Conservation (phyloP, 2,329 filamentous ascomycete genomes). For the Cercospora nicotianae region DNA sequence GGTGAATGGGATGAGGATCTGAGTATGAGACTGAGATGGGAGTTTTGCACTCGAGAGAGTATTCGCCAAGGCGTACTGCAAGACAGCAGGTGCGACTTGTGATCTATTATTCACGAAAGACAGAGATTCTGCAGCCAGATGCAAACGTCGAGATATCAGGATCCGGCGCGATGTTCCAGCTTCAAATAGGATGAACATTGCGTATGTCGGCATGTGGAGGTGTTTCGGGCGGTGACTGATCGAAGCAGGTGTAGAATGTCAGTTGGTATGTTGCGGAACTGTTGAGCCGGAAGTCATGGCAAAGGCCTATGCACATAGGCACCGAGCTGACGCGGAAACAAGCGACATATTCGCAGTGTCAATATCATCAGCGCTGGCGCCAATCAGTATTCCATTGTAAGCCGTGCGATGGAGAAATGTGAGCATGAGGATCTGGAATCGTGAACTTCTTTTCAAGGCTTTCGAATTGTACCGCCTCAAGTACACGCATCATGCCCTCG, state of each 20-base stretch:
- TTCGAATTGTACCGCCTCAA: slow-evolving; percentile 27
- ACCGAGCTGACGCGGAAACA: not conserved
- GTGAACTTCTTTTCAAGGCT: slow-evolving; percentile 24
- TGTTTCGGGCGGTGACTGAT: no score
- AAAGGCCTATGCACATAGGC: not conserved
- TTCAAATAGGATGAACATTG: not conserved
- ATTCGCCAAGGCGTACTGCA: no score
- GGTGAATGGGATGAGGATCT: no score
- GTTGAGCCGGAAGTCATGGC: not conserved
- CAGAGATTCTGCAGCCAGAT: no score
- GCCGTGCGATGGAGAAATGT: not conserved
- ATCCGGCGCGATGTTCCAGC: no score
- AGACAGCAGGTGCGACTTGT: no score
- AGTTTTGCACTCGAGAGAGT: no score
- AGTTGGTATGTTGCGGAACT: not conserved
- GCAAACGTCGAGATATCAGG: no score
- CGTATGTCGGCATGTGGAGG: no score
- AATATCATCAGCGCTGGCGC: not conserved
- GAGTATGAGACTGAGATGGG: no score
- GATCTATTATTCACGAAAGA: no score
- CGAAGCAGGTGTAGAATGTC: not conserved
- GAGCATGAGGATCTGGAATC: slow-evolving; percentile 9
- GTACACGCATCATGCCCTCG: slow-evolving; percentile 27
- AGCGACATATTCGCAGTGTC: not conserved
- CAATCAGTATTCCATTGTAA: not conserved